These are phyloP conservation scores for Colletotrichum liriopes DNA, from an alignment of 2,329 filamentous ascomycete genomes.

Conservation along the genomic window DNA sequence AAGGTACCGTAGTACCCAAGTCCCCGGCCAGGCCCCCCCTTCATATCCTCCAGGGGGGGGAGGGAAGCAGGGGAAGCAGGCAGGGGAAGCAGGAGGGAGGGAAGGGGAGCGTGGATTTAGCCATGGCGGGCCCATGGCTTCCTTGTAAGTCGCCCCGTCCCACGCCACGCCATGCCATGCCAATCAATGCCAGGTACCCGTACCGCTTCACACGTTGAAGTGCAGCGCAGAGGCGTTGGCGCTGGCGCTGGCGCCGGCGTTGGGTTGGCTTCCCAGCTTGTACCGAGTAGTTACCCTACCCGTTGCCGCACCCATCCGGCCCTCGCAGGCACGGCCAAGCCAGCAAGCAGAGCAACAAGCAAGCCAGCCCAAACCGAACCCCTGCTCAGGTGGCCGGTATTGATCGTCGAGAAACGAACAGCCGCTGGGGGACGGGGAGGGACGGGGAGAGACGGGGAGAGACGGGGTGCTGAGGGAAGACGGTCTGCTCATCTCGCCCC, in stretches of 20 bases:
- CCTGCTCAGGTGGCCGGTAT: not conserved
- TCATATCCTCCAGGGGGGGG: conserved; percentile 27
- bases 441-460: not conserved
- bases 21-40: conserved; percentile 29
- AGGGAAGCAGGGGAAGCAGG: not conserved
- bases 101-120: conserved; percentile 35
- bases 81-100: not conserved
- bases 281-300: not conserved
- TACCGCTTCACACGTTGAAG: not conserved
- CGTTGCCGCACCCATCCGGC: not conserved
- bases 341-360: not conserved
- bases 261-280: conserved; percentile 1
- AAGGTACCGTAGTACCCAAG: conserved; percentile 10
- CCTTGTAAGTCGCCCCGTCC: conserved; percentile 16
- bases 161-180: conserved; percentile 28
- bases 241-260: not conserved
- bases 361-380: not conserved
- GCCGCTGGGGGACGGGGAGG: not conserved
- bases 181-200: conserved; percentile 42
- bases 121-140: conserved; percentile 29
- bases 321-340: not conserved
- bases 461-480: not conserved
- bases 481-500: not conserved
- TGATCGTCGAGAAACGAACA: conserved; percentile 2
- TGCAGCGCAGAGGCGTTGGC: conserved; percentile 4